phyloP scores from a whole-genome alignment of 768 basidiomycete species.

The Phanerodontia chrysosporium region DNA sequence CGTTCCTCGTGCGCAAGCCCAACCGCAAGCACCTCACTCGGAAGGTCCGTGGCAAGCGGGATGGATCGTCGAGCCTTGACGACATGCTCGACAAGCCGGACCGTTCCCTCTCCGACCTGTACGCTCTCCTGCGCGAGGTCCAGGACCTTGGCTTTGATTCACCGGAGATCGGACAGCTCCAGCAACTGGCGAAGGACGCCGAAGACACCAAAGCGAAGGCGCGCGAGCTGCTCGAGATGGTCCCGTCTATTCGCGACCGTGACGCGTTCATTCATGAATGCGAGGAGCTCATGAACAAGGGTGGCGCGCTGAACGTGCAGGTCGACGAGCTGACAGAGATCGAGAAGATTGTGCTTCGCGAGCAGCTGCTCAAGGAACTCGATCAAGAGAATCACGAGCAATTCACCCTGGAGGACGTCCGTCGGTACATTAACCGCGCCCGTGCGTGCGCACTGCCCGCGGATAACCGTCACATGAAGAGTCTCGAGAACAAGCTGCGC shows the following conservation, averaged over 20 bases:
- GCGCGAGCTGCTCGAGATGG: conserved; percentile 42
- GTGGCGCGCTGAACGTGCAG: conserved; percentile 76
- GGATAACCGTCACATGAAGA: conserved; percentile 61
- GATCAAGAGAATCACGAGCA: conserved; percentile 69
- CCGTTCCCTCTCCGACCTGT: conserved; percentile 65
- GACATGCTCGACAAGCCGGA: conserved; percentile 62
- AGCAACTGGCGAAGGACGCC: conserved; percentile 52
- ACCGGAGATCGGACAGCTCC: conserved; percentile 62
- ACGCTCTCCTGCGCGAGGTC: conserved; percentile 65
- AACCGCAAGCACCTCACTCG: conserved; percentile 73
- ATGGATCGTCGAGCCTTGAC: conserved; percentile 45
- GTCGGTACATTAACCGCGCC: conserved; percentile 66
- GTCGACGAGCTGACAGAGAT: conserved; percentile 76
- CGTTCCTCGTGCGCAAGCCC: conserved; percentile 75
- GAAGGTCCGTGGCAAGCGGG: conserved; percentile 38
- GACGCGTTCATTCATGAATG: conserved; percentile 63
- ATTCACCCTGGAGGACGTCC: conserved; percentile 74
- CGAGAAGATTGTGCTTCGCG: conserved; percentile 76
- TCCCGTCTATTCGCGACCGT: conserved; percentile 41
- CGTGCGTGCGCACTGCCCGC: conserved; percentile 58
- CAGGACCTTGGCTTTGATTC: conserved; percentile 81
- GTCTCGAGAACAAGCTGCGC: conserved; percentile 58
- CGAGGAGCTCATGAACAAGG: conserved; percentile 63
- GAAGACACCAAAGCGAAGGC: conserved; percentile 63
- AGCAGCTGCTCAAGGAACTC: conserved; percentile 72